Evolutionary conservation across 345 rosid species (phyloP), one percentile per base, ranked within the genome.

Genomic region (Acer yangbiense): DNA sequence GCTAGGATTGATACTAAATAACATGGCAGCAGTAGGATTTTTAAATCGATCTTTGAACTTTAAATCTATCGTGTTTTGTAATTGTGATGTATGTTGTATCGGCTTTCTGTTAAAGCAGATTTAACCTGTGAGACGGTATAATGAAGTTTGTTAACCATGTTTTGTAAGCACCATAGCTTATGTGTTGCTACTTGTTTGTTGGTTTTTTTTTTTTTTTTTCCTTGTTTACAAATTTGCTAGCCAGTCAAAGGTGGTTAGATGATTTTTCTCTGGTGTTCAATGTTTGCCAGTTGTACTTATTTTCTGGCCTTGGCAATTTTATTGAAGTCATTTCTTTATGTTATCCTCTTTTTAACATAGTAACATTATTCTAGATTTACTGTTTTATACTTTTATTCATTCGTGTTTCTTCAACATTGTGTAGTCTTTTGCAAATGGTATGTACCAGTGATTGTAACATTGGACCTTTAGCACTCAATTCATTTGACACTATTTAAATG

Each of bases 131-230:
- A 9, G 17, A 13, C 21, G 18, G 39, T 13, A 23, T 72, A 68
- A 12, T 11, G 72, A 46, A 44, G 71, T 20, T 68, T 68, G 18
- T 17, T 2, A 21, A n/a, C 25, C 55, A 1, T 16, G 64, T 27
- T 10, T 71, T 14, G 20, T 29, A 61, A 23, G 55, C 9, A 73
- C 65, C 11, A 5, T 74, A n/a, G 61, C 77, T 64, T 58, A 72
- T 7, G 1, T 10, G 54, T 72, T 11, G 23, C 3, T 3, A 46
- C 7, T 50, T 69, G n/a, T 50, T 71, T 16, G 25, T 13, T 71
- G 23, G 20, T 13, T 43, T 20, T 72, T 35, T 43, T 20, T 13
- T 43, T 20, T 72, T 35, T 43, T 20, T 72, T 35, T 41, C 35
- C 52, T 41, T 72, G 20, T 17, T 60, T 60, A 20, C 3, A 10